Evolutionary conservation across 345 rosid genomes (phyloP).

Genomic region (Hibiscus mutabilis): DNA sequence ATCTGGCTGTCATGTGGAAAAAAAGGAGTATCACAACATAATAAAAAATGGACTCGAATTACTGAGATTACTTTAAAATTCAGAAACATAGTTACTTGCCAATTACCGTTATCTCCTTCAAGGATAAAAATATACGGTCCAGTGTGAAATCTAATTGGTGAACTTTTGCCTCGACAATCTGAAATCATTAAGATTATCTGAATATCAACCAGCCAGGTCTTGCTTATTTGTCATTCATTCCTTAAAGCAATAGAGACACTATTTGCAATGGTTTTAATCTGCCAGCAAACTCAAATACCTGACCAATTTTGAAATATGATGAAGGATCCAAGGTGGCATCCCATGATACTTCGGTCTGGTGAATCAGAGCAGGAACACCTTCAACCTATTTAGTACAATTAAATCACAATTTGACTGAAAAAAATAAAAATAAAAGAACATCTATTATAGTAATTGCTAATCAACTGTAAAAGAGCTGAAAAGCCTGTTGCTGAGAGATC

Average conservation of each 20-base stretch:
- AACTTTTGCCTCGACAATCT: slow-evolving; percentile 94
- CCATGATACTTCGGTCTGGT: slow-evolving; percentile 94
- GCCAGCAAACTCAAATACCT: slow-evolving; percentile 40
- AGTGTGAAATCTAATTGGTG: slow-evolving; percentile 77
- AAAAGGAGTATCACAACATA: neutral
- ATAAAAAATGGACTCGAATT: neutral
- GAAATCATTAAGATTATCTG: slow-evolving; percentile 20
- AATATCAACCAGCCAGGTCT: slow-evolving; percentile 1
- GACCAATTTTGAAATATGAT: slow-evolving; percentile 72
- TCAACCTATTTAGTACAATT: slow-evolving; percentile 51
- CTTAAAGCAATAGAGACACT: neutral
- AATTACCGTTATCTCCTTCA: slow-evolving; percentile 73
- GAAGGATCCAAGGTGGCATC: slow-evolving; percentile 92
- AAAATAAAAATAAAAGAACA: neutral
- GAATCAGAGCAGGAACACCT: slow-evolving; percentile 83
- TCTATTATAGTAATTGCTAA: neutral
- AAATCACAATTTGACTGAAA: neutral
- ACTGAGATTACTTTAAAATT: neutral
- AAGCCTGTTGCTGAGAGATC: neutral
- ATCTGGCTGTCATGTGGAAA: slow-evolving; percentile 56
- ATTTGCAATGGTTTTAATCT: neutral
- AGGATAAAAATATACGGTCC: slow-evolving; percentile 79
- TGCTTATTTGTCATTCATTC: neutral
- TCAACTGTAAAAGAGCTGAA: neutral
- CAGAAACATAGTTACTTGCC: slow-evolving; percentile 1